Conservation (phyloP, 2,329 filamentous ascomycete genomes). For the Trichophyton verrucosum region DNA sequence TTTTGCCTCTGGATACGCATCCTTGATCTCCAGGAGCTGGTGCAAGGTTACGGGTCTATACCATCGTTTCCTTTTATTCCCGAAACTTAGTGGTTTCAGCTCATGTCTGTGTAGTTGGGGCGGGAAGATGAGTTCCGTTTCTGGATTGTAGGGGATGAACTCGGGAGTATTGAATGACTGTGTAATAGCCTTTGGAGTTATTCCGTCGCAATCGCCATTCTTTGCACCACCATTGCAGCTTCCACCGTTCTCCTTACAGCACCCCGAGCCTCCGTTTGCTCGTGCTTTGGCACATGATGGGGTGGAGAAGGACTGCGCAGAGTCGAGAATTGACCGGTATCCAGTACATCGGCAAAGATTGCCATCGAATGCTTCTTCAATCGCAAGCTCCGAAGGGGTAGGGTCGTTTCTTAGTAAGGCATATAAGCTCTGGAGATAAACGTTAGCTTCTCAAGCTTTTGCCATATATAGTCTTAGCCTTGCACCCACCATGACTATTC, state of each 20-base stretch:
- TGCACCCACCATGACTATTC: conserved; percentile 67
- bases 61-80: conserved; percentile 91
- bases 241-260: conserved; percentile 53
- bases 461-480: neutral
- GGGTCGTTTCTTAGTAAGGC: conserved; percentile 78
- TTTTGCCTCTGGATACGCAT: conserved; percentile 70
- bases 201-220: conserved; percentile 30
- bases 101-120: conserved; percentile 71
- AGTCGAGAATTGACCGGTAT: conserved; percentile 86
- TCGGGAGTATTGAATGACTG: conserved; percentile 64
- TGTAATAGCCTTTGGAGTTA: conserved; percentile 28
- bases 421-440: conserved; percentile 58
- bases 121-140: conserved; percentile 92
- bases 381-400: conserved; percentile 62
- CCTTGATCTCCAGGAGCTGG: conserved; percentile 87
- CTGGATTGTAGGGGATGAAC: conserved; percentile 87
- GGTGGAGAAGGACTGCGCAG: conserved; percentile 66
- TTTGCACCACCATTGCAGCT: conserved; percentile 50
- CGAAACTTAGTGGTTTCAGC: conserved; percentile 70
- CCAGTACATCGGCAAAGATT: conserved; percentile 94
- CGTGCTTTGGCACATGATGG: conserved; percentile 42
- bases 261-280: conserved; percentile 50
- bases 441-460: neutral
- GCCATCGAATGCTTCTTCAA: conserved; percentile 95
- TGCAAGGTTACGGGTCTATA: conserved; percentile 75